Base-by-base conservation (phyloP, 257 asterid species). In the Capsicum chinense region DNA sequence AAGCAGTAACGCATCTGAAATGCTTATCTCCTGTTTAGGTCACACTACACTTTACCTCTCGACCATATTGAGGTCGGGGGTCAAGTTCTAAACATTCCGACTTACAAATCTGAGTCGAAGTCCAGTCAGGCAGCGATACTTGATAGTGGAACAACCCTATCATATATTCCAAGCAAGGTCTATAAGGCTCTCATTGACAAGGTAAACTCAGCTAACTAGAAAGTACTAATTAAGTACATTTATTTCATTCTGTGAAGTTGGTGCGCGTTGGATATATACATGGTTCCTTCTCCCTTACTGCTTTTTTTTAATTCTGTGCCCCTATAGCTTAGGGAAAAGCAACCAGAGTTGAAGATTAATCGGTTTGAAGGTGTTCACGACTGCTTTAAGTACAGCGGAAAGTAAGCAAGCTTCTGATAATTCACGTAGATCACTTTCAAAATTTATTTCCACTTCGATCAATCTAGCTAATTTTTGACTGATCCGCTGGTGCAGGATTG, bases 71-170 rank as follows among this genome's bases (percentile, higher is more conserved):
- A 93, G 84, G 97, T 95, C 44, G 99, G 92, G 19, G 97, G 97
- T 85, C 87, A 90, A 33, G 88, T 87, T 85, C 84, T 95, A 69
- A 87, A 89, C 88, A 92, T 90, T 84, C 90, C 95, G 8, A 89
- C 92, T 17, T 92, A 88, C 79, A 21, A 66, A 16, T 91, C 88
- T 83, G 93, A 86, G 50, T 84, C 81, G 12, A 92, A 86, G 71
- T 81, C 88, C 69, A 85, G 90, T 83, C 92, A 94, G 80, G 88
- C 10, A 50, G 63, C 98, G 81, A 90, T 95, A 78, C 92, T 95
- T 57, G 99, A 95, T 83, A 95, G 99, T 73, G 99, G 99, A 63
- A 93, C 99, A 42, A 94, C 99, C 26, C 89, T 95, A 92, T 98
- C 94, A 16, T 94, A 94, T 94, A 95, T 95, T 85, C 98, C 99